Base-by-base conservation (phyloP, 75 land plant species). In the Pinus taeda region DNA sequence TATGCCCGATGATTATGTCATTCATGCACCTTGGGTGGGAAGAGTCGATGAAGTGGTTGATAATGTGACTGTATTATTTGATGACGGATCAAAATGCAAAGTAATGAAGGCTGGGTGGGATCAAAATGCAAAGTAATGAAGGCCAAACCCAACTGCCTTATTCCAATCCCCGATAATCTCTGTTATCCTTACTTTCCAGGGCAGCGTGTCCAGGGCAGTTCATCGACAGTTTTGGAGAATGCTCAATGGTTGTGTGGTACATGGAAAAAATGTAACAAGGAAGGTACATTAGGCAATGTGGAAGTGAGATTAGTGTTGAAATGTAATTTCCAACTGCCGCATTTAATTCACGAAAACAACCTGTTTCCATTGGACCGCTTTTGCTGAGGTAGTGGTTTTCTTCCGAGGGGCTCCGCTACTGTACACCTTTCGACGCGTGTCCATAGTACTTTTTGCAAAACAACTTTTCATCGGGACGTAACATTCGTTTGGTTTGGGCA, bases 61-160 rank as follows among this genome's bases (percentile, higher is more conserved):
- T 79, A 91, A 96, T 75, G 96, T 96, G 57, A 91, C 88, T n/a
- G 98, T 93, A 15, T 45, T 89, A 42, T 91, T 96, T 75, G 96
- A 90, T 80, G 98, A 93, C 85, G 98, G 96, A 29, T 83, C 94
- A 29, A 80, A 81, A 9, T 96, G 98, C 80, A 91, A 91, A 85
- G 92, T 96, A 4, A 30, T 80, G 61, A n/a, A n/a, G n/a, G n/a
- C n/a, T n/a, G n/a, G n/a, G n/a, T n/a, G n/a, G n/a, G n/a, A n/a
- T n/a, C n/a, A n/a, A n/a, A n/a, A n/a, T n/a, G n/a, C n/a, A n/a
- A 91, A 85, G 92, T 96, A 4, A 30, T 80, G 61, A 85, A 76
- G 65, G 90, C 93, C 56, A 88, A 95, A 12, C 93, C 98, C 57
- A 67, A 76, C 57, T 85, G 79, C 3, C 92, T 95, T 24, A 81